Evolutionary conservation across 2,329 filamentous ascomycete genomes (phyloP), one percentile per base, ranked within the genome.

Genomic region (Monosporascus sp.): DNA sequence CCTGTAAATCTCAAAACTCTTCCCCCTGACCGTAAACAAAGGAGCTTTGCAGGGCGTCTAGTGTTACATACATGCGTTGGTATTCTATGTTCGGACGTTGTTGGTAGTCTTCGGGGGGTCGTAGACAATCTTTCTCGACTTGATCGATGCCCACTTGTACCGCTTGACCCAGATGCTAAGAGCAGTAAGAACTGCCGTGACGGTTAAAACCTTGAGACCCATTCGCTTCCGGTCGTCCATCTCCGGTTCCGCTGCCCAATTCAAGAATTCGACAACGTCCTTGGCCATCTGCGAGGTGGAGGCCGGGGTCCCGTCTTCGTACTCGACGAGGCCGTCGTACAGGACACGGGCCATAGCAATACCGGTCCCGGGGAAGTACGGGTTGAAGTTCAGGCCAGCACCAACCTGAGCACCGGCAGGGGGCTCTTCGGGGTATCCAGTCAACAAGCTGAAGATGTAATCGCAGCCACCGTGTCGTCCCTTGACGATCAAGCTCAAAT

Each of bases 151-250:
- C 94, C 94, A 99, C 86, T 97, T 99, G 87, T 99, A 99, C 79
- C 92, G 87, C 89, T 99, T 99, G 62, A 97, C 88, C 91, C 92
- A 99, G 66, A 99, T 85, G 73, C 89, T 95, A 68, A 97, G 68
- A 53, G 90, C 91, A 70, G 91, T 88, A 59, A 99, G 80, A 58
- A 87, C 84, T 57, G 87, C 81, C 52, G 86, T 85, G 63, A 96
- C 84, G 62, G 88, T 85, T 65, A 99, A 74, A 52, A 96, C 89
- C 86, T 99, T 97, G 84, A 96, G 86, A 68, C 94, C 94, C 94
- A 97, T 99, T 81, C 91, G 94, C 89, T 99, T 99, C 72, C 94
- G 89, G 72, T 97, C 87, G 70, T 99, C 94, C 91, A 97, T 96
- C 82, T 99, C 94, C 48, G 94, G 94, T 80, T 99, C 94, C 54